A percentile compares a stretch with the other conserved stretches of the same genome.
phyloP scores from a whole-genome alignment of 495 filamentous ascomycete genomes.

The Peziza echinospora region DNA sequence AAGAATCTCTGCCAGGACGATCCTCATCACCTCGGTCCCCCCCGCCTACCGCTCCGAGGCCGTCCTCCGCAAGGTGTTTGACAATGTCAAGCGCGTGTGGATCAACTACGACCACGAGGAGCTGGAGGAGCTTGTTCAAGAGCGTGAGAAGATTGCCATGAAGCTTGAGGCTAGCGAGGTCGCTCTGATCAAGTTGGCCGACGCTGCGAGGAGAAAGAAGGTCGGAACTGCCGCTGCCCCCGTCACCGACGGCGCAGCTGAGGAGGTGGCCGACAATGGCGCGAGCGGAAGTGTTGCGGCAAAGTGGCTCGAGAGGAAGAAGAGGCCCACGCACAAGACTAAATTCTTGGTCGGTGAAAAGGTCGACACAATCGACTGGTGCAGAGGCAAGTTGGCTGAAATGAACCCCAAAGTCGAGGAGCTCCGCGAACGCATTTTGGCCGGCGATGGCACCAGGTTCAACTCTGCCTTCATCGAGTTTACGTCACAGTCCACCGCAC shows the following conservation, averaged over 20 bases:
- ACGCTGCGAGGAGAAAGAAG: conserved; percentile 60
- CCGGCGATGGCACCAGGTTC: conserved; percentile 42
- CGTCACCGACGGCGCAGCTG: conserved; percentile 30
- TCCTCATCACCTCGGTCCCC: conserved; percentile 79
- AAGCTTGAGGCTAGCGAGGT: conserved; percentile 80
- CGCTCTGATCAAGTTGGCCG: conserved; percentile 63
- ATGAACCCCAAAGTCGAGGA: conserved; percentile 61
- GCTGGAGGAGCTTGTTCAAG: conserved; percentile 62
- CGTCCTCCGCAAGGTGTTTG: conserved; percentile 56
- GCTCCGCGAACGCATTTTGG: conserved; percentile 49
- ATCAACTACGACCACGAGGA: conserved; percentile 58
- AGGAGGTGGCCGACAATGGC: conserved; percentile 28
- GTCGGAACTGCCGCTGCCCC: conserved; percentile 20
- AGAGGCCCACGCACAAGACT: conserved; percentile 68
- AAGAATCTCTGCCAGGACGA: conserved; percentile 80
- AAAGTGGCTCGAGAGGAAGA: conserved; percentile 54
- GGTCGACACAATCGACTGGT: conserved; percentile 90
- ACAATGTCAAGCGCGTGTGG: conserved; percentile 69
- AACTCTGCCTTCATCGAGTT: conserved; percentile 82
- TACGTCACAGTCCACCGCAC: conserved; percentile 55
- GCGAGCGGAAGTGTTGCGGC: conserved; percentile 56
- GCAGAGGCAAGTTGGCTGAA: conserved; percentile 54
- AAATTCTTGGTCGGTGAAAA: conserved; percentile 72
- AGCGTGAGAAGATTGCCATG: conserved; percentile 63
- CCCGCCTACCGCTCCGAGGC: conserved; percentile 46